Evolutionary conservation across 73 alveolate genomes (phyloP).

Genomic region (Paramecium octaurelia): DNA sequence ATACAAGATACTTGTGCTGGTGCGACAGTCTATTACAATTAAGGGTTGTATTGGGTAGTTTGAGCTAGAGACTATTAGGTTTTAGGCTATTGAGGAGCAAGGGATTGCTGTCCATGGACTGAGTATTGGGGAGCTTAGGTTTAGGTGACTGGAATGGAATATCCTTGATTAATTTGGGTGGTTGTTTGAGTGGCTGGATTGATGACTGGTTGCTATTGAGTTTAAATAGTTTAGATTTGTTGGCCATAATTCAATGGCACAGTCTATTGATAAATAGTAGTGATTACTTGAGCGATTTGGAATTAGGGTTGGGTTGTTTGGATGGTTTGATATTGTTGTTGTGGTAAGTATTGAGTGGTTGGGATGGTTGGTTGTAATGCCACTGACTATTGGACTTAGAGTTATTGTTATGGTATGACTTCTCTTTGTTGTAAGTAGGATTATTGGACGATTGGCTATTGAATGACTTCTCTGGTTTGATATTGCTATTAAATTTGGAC

Average conservation of each 20-base stretch:
- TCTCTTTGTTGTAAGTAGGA: not conserved
- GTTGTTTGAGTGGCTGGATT: not conserved
- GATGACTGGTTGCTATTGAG: not conserved
- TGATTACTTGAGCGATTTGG: not conserved
- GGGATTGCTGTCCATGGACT: not conserved
- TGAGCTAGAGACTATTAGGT: not conserved
- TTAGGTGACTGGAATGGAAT: not conserved
- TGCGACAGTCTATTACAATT: not conserved
- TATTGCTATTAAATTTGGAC: not conserved
- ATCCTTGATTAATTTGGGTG: not conserved
- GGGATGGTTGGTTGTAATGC: slow-evolving; percentile 18
- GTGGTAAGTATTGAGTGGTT: not conserved
- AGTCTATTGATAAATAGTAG: not conserved
- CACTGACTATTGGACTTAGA: not conserved
- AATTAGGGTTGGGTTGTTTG: not conserved
- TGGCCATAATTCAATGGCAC: not conserved
- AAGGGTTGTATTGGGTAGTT: not conserved
- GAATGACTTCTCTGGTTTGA: not conserved
- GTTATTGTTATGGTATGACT: not conserved
- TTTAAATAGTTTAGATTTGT: not conserved
- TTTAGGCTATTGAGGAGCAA: not conserved
- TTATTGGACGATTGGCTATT: not conserved
- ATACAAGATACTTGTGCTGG: not conserved
- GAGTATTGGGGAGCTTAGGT: not conserved
- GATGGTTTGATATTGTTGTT: not conserved